Conservation (phyloP, 768 basidiomycete genomes). For the Suillus americanus region DNA sequence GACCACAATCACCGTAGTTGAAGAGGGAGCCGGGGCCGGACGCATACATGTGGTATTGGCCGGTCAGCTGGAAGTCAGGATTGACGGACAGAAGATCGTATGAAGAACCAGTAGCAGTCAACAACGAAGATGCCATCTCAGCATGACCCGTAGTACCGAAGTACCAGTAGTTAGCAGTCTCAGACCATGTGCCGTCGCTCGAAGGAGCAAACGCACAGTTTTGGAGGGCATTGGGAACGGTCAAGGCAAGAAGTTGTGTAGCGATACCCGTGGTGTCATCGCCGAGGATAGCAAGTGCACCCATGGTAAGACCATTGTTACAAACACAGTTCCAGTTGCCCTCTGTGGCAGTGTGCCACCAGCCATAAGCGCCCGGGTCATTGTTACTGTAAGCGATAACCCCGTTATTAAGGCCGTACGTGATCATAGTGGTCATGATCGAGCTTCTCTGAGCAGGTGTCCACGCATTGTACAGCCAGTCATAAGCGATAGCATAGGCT, state of each 20-base stretch:
- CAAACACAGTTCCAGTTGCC: conserved; percentile 99
- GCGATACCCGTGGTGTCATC: conserved; percentile 81
- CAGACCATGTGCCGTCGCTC: conserved; percentile 87
- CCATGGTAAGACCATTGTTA: conserved; percentile 88
- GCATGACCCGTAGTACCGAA: conserved; percentile 91
- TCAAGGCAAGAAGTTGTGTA: conserved; percentile 58
- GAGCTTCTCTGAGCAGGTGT: conserved; percentile 63
- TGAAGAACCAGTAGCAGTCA: conserved; percentile 83
- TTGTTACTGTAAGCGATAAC: conserved; percentile 46
- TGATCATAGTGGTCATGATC: conserved; percentile 72
- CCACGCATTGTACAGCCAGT: conserved; percentile 93
- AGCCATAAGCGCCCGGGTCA: conserved; percentile 46
- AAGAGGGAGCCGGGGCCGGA: conserved; percentile 84
- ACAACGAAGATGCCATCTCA: conserved; percentile 81
- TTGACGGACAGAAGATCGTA: conserved; percentile 73
- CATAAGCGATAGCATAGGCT: conserved; percentile 91
- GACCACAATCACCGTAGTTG: conserved; percentile 60
- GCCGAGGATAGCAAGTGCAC: conserved; percentile 83
- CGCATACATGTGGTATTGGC: conserved; percentile 87
- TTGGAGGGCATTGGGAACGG: conserved; percentile 69
- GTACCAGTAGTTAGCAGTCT: conserved; percentile 95
- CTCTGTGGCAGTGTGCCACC: conserved; percentile 73
- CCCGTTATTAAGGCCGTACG: conserved; percentile 75
- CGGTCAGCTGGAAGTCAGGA: conserved; percentile 68
- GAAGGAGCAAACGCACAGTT: conserved; percentile 70